A percentile compares a stretch with the other conserved stretches of the same genome.
Evolutionary conservation across 139 green algal genomes (phyloP).

Genomic region (Desmodesmus armatus): DNA sequence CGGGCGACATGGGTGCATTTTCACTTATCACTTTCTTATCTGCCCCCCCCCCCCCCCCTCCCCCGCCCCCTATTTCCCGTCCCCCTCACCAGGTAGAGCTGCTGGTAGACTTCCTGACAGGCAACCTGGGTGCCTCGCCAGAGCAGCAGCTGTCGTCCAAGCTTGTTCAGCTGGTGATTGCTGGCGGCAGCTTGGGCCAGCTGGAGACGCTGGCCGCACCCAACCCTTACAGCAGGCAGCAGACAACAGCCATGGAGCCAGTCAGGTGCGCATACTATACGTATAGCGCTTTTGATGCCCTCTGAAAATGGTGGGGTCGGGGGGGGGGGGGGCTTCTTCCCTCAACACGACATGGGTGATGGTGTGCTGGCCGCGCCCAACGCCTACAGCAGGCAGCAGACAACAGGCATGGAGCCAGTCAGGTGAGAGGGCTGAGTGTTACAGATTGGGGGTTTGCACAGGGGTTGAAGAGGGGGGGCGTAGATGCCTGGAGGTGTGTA

Average conservation of each 20-base stretch:
- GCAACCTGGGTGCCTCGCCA: slow-evolving; percentile 76
- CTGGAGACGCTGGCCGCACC: slow-evolving; percentile 71
- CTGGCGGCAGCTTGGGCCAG: slow-evolving; percentile 59
- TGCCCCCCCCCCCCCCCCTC: no score
- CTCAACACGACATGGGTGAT: background rate
- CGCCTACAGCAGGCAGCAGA: slow-evolving; percentile 67
- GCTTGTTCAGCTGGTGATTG: slow-evolving; percentile 73
- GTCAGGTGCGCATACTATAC: slow-evolving; percentile 62
- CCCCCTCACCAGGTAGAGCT: slow-evolving; percentile 70
- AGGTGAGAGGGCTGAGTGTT: no score
- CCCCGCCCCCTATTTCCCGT: no score
- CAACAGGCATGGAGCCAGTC: slow-evolving; percentile 62
- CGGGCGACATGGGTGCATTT: no score
- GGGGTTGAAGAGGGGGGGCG: no score
- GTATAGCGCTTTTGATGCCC: no score
- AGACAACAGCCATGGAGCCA: slow-evolving; percentile 63
- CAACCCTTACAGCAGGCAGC: slow-evolving; percentile 66
- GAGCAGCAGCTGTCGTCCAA: slow-evolving; percentile 73
- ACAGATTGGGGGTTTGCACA: no score
- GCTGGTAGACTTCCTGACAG: slow-evolving; percentile 89
- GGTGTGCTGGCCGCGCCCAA: slow-evolving; percentile 66
- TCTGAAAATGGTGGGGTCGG: background rate
- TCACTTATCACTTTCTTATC: no score
- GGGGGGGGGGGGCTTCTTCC: no score
- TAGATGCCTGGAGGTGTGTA: no score